Evolutionary conservation across 768 basidiomycete genomes (phyloP).

Genomic region (Amanita molliuscula): DNA sequence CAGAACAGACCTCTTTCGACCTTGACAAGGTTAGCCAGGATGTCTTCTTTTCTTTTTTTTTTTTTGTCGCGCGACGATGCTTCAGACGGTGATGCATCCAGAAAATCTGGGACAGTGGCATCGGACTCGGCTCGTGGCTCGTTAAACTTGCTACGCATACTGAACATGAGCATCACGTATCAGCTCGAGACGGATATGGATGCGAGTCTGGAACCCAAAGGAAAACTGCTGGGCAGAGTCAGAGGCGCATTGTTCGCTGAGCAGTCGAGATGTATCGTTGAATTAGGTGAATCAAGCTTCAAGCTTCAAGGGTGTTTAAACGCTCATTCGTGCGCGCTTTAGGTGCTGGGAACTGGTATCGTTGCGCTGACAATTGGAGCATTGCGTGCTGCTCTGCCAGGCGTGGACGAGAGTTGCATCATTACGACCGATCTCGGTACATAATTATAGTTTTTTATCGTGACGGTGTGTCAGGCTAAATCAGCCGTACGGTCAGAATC

Average conservation of each 20-base stretch:
- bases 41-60: no score
- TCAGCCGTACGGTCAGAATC: slow-evolving; percentile 39
- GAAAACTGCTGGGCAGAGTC: slow-evolving; percentile 11
- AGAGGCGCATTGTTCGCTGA: slow-evolving; percentile 29
- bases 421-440: slow-evolving; percentile 67
- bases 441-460: slow-evolving; percentile 13
- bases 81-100: slow-evolving; percentile 25
- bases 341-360: slow-evolving; percentile 86
- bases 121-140: slow-evolving; percentile 79
- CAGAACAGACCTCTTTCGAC: slow-evolving; percentile 83
- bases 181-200: not conserved
- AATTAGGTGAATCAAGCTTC: no score
- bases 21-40: slow-evolving; percentile 63
- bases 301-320: no score
- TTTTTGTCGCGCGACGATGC: not conserved
- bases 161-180: not conserved
- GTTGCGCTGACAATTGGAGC: slow-evolving; percentile 59
- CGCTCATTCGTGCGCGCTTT: not conserved
- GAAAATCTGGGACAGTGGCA: slow-evolving; percentile 97
- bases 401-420: slow-evolving; percentile 22
- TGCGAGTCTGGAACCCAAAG: not conserved
- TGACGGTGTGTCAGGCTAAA: not conserved
- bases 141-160: slow-evolving; percentile 17
- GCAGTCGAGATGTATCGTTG: slow-evolving; percentile 38
- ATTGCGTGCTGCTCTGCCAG: slow-evolving; percentile 30